A percentile compares a stretch with the other conserved stretches of the same genome.
These are phyloP conservation scores for Diaporthe capsici DNA, from an alignment of 2,329 filamentous ascomycete species.

Conservation along the genomic window DNA sequence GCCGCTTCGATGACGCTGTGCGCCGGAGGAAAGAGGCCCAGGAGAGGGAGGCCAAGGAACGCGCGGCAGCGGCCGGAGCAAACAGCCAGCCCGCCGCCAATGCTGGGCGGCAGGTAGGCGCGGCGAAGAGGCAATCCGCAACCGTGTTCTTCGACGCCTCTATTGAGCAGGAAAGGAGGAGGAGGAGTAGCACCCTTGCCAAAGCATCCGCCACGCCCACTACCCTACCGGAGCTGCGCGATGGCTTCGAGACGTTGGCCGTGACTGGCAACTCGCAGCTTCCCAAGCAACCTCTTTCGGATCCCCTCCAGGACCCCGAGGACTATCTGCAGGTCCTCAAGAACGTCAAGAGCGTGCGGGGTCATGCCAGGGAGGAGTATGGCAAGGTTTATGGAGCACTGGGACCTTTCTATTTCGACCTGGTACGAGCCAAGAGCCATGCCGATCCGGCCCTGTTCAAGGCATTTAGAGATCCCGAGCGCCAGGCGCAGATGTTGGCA, in stretches of 20 bases:
- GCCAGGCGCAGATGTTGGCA: slow-evolving; percentile 89
- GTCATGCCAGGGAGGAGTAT: slow-evolving; percentile 89
- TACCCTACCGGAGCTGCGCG: slow-evolving; percentile 52
- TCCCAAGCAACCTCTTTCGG: slow-evolving; percentile 49
- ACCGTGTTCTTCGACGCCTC: slow-evolving; percentile 82
- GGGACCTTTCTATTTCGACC: slow-evolving; percentile 89
- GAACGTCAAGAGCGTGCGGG: slow-evolving; percentile 82
- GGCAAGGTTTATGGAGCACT: slow-evolving; percentile 91
- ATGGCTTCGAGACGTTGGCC: slow-evolving; percentile 86
- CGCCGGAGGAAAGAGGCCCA: slow-evolving; percentile 71
- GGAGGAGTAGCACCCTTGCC: slow-evolving; percentile 46
- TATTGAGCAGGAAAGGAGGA: slow-evolving; percentile 73
- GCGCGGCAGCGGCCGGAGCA: slow-evolving; percentile 48
- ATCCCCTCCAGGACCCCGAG: slow-evolving; percentile 70
- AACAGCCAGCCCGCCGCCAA: slow-evolving; percentile 42
- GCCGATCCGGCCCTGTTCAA: slow-evolving; percentile 88
- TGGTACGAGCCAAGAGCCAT: slow-evolving; percentile 79
- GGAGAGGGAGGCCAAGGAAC: slow-evolving; percentile 63
- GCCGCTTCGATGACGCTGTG: slow-evolving; percentile 81
- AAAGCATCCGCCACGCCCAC: slow-evolving; percentile 48
- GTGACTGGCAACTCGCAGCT: slow-evolving; percentile 56
- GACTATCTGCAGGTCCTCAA: slow-evolving; percentile 79
- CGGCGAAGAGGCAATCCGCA: slow-evolving; percentile 47
- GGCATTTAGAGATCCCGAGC: slow-evolving; percentile 87
- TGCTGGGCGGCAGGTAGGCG: slow-evolving; percentile 34